Conservation (phyloP, 1,284 basidiomycete species). For the Fomitopsis pinicola region DNA sequence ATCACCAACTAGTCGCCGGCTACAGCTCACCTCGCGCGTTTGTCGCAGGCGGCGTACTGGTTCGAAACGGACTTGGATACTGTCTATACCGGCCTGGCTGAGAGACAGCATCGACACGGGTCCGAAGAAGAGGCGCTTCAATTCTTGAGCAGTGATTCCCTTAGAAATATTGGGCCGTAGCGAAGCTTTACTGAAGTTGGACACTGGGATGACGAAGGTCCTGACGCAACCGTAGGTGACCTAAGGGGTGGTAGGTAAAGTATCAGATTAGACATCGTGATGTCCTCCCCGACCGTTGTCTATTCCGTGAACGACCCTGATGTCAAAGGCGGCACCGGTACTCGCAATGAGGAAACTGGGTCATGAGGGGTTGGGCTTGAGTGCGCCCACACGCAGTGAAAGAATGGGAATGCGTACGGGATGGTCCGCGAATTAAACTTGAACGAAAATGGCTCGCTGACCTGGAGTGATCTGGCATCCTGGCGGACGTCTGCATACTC, state of each 20-base stretch:
- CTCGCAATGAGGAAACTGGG: background rate
- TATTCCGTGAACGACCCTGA: background rate
- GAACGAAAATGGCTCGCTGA: background rate
- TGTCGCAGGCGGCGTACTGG: background rate
- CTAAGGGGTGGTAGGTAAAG: background rate
- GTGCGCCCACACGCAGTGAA: background rate
- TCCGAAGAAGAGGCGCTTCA: background rate
- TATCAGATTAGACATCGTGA: background rate
- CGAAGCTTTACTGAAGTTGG: background rate
- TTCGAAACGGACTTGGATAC: background rate
- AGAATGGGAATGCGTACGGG: background rate
- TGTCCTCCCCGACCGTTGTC: background rate
- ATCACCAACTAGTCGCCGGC: background rate
- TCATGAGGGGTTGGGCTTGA: background rate
- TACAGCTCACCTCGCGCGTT: background rate
- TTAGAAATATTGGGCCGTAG: background rate
- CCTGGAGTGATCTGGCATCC: background rate
- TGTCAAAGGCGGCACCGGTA: background rate
- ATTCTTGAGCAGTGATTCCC: background rate
- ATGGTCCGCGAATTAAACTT: background rate
- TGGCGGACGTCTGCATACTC: background rate
- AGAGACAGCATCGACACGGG: background rate
- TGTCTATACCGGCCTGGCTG: background rate
- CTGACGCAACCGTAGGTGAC: background rate
- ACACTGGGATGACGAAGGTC: background rate